Evolutionary conservation across 148 eudicot genomes (phyloP), one percentile per base, ranked within the genome.

Genomic region (Cornus florida): DNA sequence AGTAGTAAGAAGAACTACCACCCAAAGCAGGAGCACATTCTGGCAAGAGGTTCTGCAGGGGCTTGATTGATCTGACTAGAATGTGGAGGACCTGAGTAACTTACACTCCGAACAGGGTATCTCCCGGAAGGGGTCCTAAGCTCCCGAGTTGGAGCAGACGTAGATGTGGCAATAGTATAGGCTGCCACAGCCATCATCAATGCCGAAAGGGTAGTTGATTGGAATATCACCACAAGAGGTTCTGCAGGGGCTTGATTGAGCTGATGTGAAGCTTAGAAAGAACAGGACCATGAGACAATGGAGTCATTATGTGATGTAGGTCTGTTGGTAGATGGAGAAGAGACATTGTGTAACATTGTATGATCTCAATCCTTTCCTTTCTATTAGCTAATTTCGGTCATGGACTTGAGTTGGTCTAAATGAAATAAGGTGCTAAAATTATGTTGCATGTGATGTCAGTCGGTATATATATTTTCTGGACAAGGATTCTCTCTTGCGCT

Each of bases 131-230:
- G 99, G 10, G 97, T 96, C 4, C 95, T 82, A 74, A 93, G 92
- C 60, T 88, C 67, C 78, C 22, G 83, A 50, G 8, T 85, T 73
- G 5, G 89, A 69, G 83, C 99, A 95, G 10, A 80, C 87, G 43
- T 92, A 86, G 76, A 96, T 76, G 86, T 85, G 91, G 12, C 95
- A 73, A 82, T 96, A 93, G 75, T 92, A 96, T 0, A 91, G 97
- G 85, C 91, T 93, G 66, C 99, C 97, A 24, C 97, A 96, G 22
- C 99, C 99, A 33, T 92, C 91, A 33, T 91, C 97, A 31, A 93
- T 87, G 78, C 92, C 91, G 28, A 96, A 87, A 1, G 99, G 99
- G 83, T 93, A 93, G 77, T 85, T 86, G 73, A 96, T 92, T 14
- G 92, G 87, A 38, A 93, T 89, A 43, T 84, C 83, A 22, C 91